Evolutionary conservation across 1,139 yeast genomes (phyloP), one percentile per base, ranked within the genome.

Genomic region (Protomyces inundatus): DNA sequence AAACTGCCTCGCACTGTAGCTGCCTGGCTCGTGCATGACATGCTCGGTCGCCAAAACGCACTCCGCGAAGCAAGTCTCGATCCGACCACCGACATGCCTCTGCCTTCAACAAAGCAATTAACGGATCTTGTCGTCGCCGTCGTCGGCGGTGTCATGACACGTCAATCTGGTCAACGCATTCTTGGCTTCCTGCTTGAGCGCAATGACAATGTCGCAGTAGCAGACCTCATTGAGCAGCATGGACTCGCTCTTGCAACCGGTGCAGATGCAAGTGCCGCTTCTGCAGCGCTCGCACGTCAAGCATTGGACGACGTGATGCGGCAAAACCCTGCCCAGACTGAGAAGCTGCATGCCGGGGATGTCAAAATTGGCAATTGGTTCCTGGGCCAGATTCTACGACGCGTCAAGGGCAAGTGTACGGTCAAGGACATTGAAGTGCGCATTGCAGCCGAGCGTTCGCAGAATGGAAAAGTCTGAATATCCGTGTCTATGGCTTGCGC

Each of bases 371-470:
- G 91, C 36, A 88, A 90, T 71, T 90, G 80, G 71, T 77, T 93
- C 65, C 81, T 93, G 2, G 98, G 98, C 0, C 83, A 83, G 71
- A 96, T 90, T 14, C 90, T 95, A 96, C 82, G 84, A 69, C 77
- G 80, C 66, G 82, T 89, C 1, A 85, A 84, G 67, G 97, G 97
- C 1, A 59, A 57, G 34, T 58, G 65, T 32, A 51, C 55, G 7
- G 66, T 68, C 6, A 60, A 64, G 14, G 65, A 66, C 16, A 55
- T 67, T 3, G 65, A 65, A 35, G 34, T 16, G 12, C 23, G 36
- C 9, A 42, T 42, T 42, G 9, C 23, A 4, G n/a, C 1, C 4
- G 48, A 42, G 16, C 48, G 23, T 23, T 23, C 23, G 23, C 2
- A 2, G 23, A 23, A 23, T 23, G 2, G 23, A 42, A 16, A 23